These are phyloP conservation scores for Arachis monticola DNA, from an alignment of 331 rosid species.

Conservation along the genomic window DNA sequence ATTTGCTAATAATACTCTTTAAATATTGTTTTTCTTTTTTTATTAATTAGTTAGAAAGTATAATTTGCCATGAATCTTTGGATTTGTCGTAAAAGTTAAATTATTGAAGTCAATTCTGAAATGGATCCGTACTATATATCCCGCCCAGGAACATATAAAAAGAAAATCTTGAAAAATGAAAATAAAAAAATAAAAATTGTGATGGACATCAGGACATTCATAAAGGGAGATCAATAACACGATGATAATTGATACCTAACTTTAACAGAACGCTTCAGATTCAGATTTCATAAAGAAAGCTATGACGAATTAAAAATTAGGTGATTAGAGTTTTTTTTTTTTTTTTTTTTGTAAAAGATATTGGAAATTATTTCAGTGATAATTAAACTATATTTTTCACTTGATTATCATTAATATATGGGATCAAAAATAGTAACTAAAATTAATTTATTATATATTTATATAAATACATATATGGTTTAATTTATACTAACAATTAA, in stretches of 20 bases:
- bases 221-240: neutral
- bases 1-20: neutral
- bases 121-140: neutral
- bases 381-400: too few relatives aligned
- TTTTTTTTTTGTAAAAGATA: too few relatives aligned
- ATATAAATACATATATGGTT: too few relatives aligned
- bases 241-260: neutral
- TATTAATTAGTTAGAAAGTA: too few relatives aligned
- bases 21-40: too few relatives aligned
- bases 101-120: neutral
- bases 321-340: too few relatives aligned
- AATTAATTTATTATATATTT: too few relatives aligned
- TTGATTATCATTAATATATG: too few relatives aligned
- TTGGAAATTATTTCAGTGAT: too few relatives aligned
- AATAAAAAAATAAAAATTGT: neutral
- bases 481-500: too few relatives aligned
- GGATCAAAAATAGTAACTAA: too few relatives aligned
- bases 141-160: neutral
- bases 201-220: neutral
- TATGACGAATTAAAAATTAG: too few relatives aligned
- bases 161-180: neutral
- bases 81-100: neutral
- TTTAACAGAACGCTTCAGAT: neutral
- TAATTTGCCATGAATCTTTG: neutral
- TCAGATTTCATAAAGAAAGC: neutral